Evolutionary conservation across 2,329 filamentous ascomycete species (phyloP), one percentile per base, ranked within the genome.

Genomic region (Lachnellula hyalina): DNA sequence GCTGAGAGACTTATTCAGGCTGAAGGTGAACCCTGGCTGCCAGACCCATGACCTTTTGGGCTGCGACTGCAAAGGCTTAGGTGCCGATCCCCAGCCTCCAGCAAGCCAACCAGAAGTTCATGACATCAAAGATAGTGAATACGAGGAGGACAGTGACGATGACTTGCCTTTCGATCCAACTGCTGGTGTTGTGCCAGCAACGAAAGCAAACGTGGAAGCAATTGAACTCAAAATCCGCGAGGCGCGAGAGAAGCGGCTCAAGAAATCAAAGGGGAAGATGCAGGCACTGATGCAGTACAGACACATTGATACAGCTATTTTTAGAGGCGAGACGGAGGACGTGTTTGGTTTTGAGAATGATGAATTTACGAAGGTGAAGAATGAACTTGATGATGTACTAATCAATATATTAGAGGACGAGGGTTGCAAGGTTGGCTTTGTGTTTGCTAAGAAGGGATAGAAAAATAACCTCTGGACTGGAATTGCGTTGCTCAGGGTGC

Each of bases 11-110:
- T 68, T 90, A 1, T 90, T 89, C 64, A 78, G 77, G 2, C 71
- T 89, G 0, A 83, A 89, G 62, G 77, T 84, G 55, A 74, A 75
- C 11, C 75, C 77, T 9, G 73, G 71, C 6, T 87, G 86, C 54
- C 83, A 86, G 64, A 89, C 86, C 2, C 86, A 89, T 66, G 82
- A 87, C 50, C 70, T 89, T 1, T 70, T 89, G 0, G 79, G 78
- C 0, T 89, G 86, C 68, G 68, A 70, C 1, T 89, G 86, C 65
- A 77, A 75, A 5, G 84, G 84, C 0, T 73, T 68, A 8, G 84
- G 83, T 23, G 48, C 53, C 19, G 57, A 61, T 17, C 45, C 57
- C 15, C 44, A 41, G 9, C 36, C 56, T 38, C 48, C 48, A 15
- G 9, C 61, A 57, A 28, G 56, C 57, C 2, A 61, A 65, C 32